Evolutionary conservation across 306 rosid species (phyloP), one percentile per base, ranked within the genome.

Genomic region (Abrus precatorius): DNA sequence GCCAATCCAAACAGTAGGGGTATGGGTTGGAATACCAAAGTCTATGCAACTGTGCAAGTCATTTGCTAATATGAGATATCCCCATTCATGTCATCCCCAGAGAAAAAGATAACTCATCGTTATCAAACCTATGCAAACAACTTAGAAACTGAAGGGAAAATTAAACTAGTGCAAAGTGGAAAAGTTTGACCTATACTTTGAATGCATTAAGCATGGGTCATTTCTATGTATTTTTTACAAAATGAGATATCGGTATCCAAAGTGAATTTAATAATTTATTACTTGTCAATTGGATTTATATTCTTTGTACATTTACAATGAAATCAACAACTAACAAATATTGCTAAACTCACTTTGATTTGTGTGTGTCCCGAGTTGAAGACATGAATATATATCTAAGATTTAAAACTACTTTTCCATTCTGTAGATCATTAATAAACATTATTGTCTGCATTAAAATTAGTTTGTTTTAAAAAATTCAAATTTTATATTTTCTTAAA

Each of bases 21-120:
- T 54, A 33, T 20, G 11, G 71, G 67, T 75, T 61, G 10, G 85
- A 50, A 27, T 61, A 20, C 50, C 54, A 56, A 48, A 60, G 55
- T 72, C 59, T 47, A 5, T 12, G 50, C 52, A 55, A 27, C 66
- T 71, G 14, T 52, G 27, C 6, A n/a, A 20, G 11, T 36, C 36
- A 62, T 62, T 62, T 62, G 69, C 69, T 41, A n/a, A 60, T 60
- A 29, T 59, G 65, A 29, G 36, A 57, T 57, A 27, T 57, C 38
- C 38, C 0, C 2, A 11, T 2, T 28, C 2, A 59, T 60, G 41
- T 27, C 44, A 61, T 61, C 45, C 40, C 14, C 5, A 64, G 50
- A 32, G 5, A n/a, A 64, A 38, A n/a, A 64, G 0, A 5, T 9
- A 30, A 9, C 1, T 61, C 14, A 9, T 9, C 67, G 34, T 33